These are phyloP conservation scores for Scenedesmus sp. DNA, from an alignment of 163 green algal genomes.

Conservation along the genomic window DNA sequence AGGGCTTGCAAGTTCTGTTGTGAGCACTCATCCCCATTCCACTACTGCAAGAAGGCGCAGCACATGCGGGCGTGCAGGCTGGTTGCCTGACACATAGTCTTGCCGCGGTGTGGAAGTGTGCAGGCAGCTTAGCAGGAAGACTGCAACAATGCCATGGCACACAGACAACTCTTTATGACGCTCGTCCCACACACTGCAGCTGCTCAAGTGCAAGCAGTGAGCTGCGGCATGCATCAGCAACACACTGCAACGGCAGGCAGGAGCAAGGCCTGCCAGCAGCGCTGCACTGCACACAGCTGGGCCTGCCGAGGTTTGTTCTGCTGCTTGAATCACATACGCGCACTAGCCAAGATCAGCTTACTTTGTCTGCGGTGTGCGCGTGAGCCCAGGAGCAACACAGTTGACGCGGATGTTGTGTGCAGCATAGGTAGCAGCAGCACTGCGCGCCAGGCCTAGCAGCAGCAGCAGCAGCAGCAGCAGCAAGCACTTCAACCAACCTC, in stretches of 20 bases:
- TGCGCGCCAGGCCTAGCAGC: conserved; percentile 65
- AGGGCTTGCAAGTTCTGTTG: no score
- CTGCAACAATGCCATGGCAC: no score
- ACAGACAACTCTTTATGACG: no score
- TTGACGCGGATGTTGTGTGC: conserved; percentile 81
- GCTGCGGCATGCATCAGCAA: no score
- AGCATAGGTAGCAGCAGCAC: conserved; percentile 77
- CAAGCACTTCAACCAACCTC: no score
- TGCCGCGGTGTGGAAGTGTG: no score
- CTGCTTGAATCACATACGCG: no score
- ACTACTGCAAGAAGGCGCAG: not conserved
- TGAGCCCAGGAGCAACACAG: conserved; percentile 78
- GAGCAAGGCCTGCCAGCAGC: no score
- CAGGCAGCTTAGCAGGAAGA: not conserved
- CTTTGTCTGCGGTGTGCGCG: conserved; percentile 65
- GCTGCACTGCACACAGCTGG: no score
- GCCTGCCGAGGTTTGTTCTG: no score
- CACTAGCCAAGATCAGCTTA: not conserved
- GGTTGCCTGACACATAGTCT: not conserved
- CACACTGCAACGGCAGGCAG: no score
- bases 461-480: not conserved
- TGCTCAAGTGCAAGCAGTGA: not conserved
- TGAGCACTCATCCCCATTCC: no score
- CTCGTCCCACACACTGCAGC: not conserved
- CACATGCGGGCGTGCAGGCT: not conserved